These are phyloP conservation scores for Aquilaria sinensis DNA, from an alignment of 345 rosid genomes.

Conservation along the genomic window DNA sequence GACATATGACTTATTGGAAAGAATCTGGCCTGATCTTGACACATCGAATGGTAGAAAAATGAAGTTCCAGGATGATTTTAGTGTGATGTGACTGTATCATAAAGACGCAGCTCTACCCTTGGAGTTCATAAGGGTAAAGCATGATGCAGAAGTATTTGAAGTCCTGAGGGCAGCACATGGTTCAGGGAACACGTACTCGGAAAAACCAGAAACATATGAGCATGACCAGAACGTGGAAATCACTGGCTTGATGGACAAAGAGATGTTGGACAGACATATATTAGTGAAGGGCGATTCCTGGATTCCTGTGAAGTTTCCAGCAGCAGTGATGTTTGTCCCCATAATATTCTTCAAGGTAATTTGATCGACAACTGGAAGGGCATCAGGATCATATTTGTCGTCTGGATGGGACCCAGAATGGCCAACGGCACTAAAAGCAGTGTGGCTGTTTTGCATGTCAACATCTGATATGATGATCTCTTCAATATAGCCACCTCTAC, in stretches of 20 bases:
- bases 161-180: conserved; percentile 53
- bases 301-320: conserved; percentile 77
- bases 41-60: conserved; percentile 18
- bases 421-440: conserved; percentile 55
- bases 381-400: conserved; percentile 60
- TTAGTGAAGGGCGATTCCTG: conserved; percentile 67
- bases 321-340: conserved; percentile 47
- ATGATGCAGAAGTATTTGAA: conserved; percentile 26
- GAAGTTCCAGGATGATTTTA: background rate
- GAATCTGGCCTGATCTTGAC: conserved; percentile 35
- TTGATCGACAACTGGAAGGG: conserved; percentile 45
- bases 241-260: conserved; percentile 32
- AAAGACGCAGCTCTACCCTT: conserved; percentile 36
- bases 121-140: conserved; percentile 19
- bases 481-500: conserved; percentile 81
- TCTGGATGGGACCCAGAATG: conserved; percentile 76
- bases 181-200: conserved; percentile 63
- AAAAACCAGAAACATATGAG: conserved; percentile 61
- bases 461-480: conserved; percentile 48
- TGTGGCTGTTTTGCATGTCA: conserved; percentile 26
- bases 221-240: conserved; percentile 53
- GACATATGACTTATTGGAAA: conserved; percentile 45
- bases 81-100: conserved; percentile 26
- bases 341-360: conserved; percentile 44
- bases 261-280: conserved; percentile 51